These are phyloP conservation scores for Aspergillus fumigatus DNA, from an alignment of 2,329 filamentous ascomycete genomes.

Conservation along the genomic window DNA sequence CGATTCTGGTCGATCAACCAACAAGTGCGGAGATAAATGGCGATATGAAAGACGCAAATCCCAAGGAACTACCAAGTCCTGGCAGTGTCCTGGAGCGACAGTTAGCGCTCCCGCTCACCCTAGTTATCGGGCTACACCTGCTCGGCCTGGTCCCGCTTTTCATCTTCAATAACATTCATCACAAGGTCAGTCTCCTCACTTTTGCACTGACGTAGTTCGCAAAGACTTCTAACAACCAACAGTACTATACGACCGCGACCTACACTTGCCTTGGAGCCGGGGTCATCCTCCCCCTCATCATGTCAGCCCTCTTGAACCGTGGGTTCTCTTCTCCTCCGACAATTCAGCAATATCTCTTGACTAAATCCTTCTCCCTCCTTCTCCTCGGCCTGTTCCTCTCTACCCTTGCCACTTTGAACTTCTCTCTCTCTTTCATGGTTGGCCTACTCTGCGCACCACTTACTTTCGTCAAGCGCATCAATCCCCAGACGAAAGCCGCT, in stretches of 20 bases:
- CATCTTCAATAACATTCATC: slow-evolving; percentile 71
- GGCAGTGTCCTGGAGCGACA: slow-evolving; percentile 35
- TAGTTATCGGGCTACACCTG: slow-evolving; percentile 70
- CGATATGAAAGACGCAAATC: slow-evolving; percentile 12
- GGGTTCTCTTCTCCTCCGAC: slow-evolving; percentile 49
- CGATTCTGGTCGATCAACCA: slow-evolving; percentile 14
- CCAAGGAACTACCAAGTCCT: slow-evolving; percentile 11
- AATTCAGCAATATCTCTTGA: slow-evolving; percentile 67
- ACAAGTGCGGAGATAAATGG: slow-evolving; percentile 10
- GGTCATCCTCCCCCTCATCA: slow-evolving; percentile 51
- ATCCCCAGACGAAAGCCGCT: slow-evolving; percentile 12
- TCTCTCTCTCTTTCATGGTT: slow-evolving; percentile 80
- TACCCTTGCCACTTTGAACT: slow-evolving; percentile 91
- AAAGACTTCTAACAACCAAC: slow-evolving; percentile 12
- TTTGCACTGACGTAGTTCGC: not conserved
- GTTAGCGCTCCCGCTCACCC: slow-evolving; percentile 54
- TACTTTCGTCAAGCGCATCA: slow-evolving; percentile 56
- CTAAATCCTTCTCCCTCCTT: slow-evolving; percentile 89
- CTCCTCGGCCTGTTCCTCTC: slow-evolving; percentile 88
- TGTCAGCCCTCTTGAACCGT: slow-evolving; percentile 53
- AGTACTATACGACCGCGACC: slow-evolving; percentile 61
- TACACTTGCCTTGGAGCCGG: slow-evolving; percentile 54
- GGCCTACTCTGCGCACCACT: slow-evolving; percentile 75
- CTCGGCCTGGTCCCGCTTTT: slow-evolving; percentile 77
- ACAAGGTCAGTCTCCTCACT: slow-evolving; percentile 50